phyloP scores from a whole-genome alignment of 129 eudicot species.

The Sambucus nigra region DNA sequence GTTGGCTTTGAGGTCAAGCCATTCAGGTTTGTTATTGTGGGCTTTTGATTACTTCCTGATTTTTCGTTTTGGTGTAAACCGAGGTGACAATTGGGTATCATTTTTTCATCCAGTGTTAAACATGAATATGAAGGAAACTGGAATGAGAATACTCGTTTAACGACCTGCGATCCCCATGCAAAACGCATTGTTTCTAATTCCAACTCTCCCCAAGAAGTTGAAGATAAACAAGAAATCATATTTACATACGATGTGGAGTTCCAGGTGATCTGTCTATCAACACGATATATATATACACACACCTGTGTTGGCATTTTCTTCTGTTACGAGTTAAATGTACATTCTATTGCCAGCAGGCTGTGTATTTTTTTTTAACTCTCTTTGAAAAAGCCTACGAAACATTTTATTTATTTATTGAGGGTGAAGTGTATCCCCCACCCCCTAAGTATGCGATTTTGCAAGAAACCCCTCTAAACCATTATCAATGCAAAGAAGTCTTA shows the following conservation, averaged over 20 bases:
- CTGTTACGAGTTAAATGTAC: background rate
- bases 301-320: background rate
- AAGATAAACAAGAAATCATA: conserved; percentile 37
- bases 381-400: too few species aligned
- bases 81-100: background rate
- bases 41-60: background rate
- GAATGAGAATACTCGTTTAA: conserved; percentile 29
- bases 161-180: conserved; percentile 44
- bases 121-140: conserved; percentile 41
- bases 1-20: conserved; percentile 62
- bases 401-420: too few species aligned
- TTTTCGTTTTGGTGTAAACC: background rate
- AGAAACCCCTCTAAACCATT: too few species aligned
- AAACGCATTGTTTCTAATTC: conserved; percentile 28
- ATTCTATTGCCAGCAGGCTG: background rate
- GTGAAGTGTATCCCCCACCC: too few species aligned
- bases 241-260: conserved; percentile 62
- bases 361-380: background rate
- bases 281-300: too few species aligned
- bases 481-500: too few species aligned
- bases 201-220: conserved; percentile 47
- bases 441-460: too few species aligned
- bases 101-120: conserved; percentile 26
- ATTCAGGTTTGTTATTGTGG: conserved; percentile 24
- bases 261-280: conserved; percentile 24